A percentile compares a stretch with the other conserved stretches of the same genome.
Evolutionary conservation across 2,329 filamentous ascomycete genomes (phyloP).

Genomic region (Nothophoma quercina): DNA sequence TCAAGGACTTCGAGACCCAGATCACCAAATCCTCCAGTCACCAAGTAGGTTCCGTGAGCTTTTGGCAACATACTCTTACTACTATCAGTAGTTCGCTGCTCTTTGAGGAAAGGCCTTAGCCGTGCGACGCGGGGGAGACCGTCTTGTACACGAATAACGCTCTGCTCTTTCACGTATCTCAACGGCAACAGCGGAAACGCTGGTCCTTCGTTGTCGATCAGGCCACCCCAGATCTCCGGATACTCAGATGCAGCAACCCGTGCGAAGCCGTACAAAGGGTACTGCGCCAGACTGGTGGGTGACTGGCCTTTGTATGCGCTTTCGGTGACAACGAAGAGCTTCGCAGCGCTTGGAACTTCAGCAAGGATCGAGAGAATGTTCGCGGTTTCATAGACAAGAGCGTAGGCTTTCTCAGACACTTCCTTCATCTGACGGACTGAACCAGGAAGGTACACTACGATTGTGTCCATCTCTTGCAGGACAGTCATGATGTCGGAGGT

Average conservation of each 20-base stretch:
- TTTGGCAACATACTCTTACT: conserved; percentile 25
- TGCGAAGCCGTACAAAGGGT: conserved; percentile 47
- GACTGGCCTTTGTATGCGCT: conserved; percentile 32
- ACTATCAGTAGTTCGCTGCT: conserved; percentile 16
- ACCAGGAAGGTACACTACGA: conserved; percentile 29
- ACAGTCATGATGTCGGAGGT: background rate
- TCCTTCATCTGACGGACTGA: conserved; percentile 9
- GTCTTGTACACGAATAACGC: conserved; percentile 52
- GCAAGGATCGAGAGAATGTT: conserved; percentile 28
- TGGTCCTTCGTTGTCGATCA: conserved; percentile 47
- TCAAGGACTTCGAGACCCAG: conserved; percentile 50
- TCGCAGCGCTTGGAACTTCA: conserved; percentile 16
- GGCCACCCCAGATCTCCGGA: conserved; percentile 48
- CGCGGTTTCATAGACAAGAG: conserved; percentile 30
- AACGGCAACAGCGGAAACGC: conserved; percentile 11
- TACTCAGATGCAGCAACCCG: conserved; percentile 53
- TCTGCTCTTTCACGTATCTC: conserved; percentile 32
- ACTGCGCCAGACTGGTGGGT: conserved; percentile 45
- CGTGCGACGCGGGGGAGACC: conserved; percentile 46
- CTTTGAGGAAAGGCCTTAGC: conserved; percentile 37
- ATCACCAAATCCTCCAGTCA: conserved; percentile 53
- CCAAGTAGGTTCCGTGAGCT: conserved; percentile 54
- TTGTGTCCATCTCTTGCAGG: conserved; percentile 14
- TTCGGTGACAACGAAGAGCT: conserved; percentile 44
- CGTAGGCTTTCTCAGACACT: conserved; percentile 21